Evolutionary conservation across 2,329 filamentous ascomycete genomes (phyloP), one percentile per base, ranked within the genome.

Genomic region (Metarhizium brunneum): DNA sequence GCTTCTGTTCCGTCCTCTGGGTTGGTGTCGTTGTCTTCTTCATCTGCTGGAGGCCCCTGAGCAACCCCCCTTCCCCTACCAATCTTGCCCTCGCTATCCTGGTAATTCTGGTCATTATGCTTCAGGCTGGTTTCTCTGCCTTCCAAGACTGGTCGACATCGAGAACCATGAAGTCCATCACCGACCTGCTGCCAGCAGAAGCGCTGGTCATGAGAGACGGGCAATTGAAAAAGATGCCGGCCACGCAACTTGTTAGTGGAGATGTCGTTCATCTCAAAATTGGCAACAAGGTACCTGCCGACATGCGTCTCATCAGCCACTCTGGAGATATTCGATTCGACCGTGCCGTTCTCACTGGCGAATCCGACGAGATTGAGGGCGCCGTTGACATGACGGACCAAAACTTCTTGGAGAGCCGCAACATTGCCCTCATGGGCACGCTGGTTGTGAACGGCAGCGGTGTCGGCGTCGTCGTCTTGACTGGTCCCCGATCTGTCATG

Each of bases 131-230:
- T 35, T 77, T 77, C 60, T 74, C 71, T 0, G 73, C 71, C 6
- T 77, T 77, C 50, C 72, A 76, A 61, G 75, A 77, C 54, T 77
- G 73, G 73, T 77, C 74, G 0, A 76, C 73, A 1, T 66, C 67
- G 18, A 68, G 71, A 48, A 75, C 72, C 0, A 77, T 78, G 72
- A 73, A 75, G 18, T 73, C 74, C 32, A 78, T 78, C 52, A 67
- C 72, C 2, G 71, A 74, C 55, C 63, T 79, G 13, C 57, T 78
- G 0, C 76, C 76, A 0, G 68, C 72, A 0, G 73, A 76, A 30
- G 70, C 73, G 0, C 60, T 72, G 13, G 75, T 73, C 7, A 60
- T 76, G 43, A 73, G 77, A 11, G 73, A 78, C 47, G 75, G 76
- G 3, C 65, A 73, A 50, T 62, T 68, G 14, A 66, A 71, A 49